A percentile compares a stretch with the other conserved stretches of the same genome.
Conservation (phyloP, 257 asterid genomes). For the Buddleja alternifolia region DNA sequence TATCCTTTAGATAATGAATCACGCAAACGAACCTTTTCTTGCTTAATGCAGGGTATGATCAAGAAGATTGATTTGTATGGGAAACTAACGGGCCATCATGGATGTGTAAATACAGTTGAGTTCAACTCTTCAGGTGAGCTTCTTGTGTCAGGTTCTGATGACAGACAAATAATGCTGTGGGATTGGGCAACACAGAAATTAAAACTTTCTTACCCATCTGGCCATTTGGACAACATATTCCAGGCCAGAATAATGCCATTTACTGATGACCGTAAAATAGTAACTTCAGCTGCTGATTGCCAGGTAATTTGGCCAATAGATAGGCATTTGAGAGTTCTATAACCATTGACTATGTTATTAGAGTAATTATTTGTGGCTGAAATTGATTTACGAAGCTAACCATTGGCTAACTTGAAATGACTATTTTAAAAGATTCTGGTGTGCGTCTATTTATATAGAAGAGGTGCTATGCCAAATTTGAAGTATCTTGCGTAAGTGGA, state of each 20-base stretch:
- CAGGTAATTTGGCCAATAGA: conserved; percentile 52
- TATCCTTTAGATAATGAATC: not conserved
- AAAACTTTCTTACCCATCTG: conserved; percentile 68
- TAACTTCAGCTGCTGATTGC: conserved; percentile 78
- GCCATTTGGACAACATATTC: conserved; percentile 71
- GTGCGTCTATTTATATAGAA: not conserved
- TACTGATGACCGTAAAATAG: conserved; percentile 65
- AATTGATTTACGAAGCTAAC: not conserved
- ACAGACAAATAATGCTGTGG: conserved; percentile 69
- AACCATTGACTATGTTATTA: conserved; percentile 1
- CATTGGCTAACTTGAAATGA: not conserved
- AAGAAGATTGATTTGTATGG: conserved; percentile 60
- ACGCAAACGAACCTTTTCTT: conserved; percentile 13
- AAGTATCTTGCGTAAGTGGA: not conserved
- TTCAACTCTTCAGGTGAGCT: conserved; percentile 72
- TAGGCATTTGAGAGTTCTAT: conserved; percentile 11
- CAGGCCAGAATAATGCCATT: conserved; percentile 82
- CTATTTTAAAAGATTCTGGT: not conserved
- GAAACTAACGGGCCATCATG: conserved; percentile 65
- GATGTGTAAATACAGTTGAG: conserved; percentile 77
- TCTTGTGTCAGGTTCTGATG: conserved; percentile 86
- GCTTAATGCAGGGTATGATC: conserved; percentile 52
- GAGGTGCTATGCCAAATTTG: conserved; percentile 1
- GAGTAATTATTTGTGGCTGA: conserved; percentile 3
- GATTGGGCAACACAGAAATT: conserved; percentile 63